Evolutionary conservation across 2,329 filamentous ascomycete species (phyloP), one percentile per base, ranked within the genome.

Genomic region (Aspergillus spinulosporus): DNA sequence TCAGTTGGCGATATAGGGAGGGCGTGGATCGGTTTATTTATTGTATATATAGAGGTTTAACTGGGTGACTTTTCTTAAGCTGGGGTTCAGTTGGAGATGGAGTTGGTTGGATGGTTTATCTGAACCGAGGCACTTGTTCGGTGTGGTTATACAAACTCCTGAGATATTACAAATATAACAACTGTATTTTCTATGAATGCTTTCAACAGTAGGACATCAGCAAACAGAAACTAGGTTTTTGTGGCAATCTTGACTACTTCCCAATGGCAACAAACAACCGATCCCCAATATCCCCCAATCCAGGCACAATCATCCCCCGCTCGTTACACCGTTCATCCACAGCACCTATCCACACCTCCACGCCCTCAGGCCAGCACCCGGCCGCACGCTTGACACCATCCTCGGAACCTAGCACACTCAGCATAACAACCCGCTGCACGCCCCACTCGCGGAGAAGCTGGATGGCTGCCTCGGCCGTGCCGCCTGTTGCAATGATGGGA

Each of bases 401-500:
- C 45, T 81, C 75, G 9, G 90, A 90, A 1, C 85, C 91, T 29
- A 97, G 72, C 28, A 97, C 83, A 44, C 84, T 83, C 29, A 96
- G 76, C 40, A 96, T 84, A 42, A 96, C 76, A 54, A 97, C 86
- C 58, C 84, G 82, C 76, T 88, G 82, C n/a, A 92, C 90, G 29
- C 93, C 93, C 92, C 93, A 97, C 70, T 97, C 92, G 52, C 82
- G 84, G 57, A 97, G 79, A 0, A 90, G 92, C 69, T 94, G 89
- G 68, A 97, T 95, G 4, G 93, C 93, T 0, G 93, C 93, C 32
- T 86, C 88, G 57, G 90, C 90, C 2, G 93, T 97, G 1, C 90
- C 91, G 37, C 93, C 93, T 0, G 94, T 97, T 1, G 93, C 94
- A 69, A 97, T 95, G 65, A 97, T 85, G 3, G 93, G 94, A 70